Conservation (phyloP, 495 filamentous ascomycete species). For the Aspergillus bridgeri region DNA sequence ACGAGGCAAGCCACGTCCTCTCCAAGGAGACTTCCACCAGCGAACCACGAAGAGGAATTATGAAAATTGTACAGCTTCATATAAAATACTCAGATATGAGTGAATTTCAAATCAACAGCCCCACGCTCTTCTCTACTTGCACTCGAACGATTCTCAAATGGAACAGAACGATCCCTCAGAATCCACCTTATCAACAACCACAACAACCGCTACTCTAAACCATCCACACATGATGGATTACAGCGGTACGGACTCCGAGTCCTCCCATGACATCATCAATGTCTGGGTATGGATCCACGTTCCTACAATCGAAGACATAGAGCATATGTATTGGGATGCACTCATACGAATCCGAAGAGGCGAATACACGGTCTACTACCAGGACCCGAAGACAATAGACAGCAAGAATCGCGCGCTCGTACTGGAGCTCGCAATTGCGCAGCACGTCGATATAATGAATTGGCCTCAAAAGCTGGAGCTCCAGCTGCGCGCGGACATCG, state of each 20-base stretch:
- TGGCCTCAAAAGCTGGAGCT: not conserved
- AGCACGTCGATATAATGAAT: not conserved
- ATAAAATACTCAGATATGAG: no score
- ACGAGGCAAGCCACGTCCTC: no score
- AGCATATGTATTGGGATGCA: not conserved
- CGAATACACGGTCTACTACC: not conserved
- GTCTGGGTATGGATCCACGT: not conserved
- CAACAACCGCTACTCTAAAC: no score
- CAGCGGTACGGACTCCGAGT: not conserved
- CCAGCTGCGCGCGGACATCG: not conserved
- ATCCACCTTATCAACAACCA: not conserved
- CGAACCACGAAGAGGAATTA: no score
- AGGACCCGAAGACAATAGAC: not conserved
- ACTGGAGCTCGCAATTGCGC: not conserved
- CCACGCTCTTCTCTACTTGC: no score
- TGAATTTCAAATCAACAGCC: no score
- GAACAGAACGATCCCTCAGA: no score
- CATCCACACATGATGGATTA: no score
- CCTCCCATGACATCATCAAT: not conserved
- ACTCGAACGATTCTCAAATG: no score
- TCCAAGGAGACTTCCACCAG: no score
- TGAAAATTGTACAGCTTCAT: no score
- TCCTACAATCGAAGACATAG: not conserved
- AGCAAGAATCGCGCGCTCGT: not conserved
- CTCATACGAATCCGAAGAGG: not conserved